Evolutionary conservation across 176 grass and related monocot species (phyloP), one percentile per base, ranked within the genome.

Genomic region (Phoenix roebelenii): DNA sequence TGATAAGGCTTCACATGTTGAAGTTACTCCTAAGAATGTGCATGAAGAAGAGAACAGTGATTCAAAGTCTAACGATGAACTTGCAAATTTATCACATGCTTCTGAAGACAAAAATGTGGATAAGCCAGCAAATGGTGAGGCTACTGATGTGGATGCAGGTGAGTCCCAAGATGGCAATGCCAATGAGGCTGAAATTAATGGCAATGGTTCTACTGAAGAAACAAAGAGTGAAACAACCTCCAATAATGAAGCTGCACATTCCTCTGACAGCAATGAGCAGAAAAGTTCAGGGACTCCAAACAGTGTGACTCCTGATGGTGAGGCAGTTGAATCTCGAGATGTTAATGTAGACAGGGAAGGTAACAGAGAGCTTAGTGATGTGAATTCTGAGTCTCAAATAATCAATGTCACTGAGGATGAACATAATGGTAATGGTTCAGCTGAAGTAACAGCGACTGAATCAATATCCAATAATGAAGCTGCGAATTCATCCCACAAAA

Each of bases 141-240:
- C 22, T 19, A 24, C 72, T 67, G 66, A 64, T 62, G 52, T 16
- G 2, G 57, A 78, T 25, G 18, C 66, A 55, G 70, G 28, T 23
- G 70, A 63, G 23, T 63, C 74, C 39, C 23, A 78, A 59, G 70
- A 51, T 58, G 61, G 9, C 35, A 44, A 44, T 44, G 7, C 35
- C 10, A 44, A 14, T 44, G 63, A 29, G 15, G 54, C 69, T 59
- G 57, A 28, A 54, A 63, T 76, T 54, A 18, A 25, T 30, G 57
- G 54, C 22, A 74, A 66, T 60, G 70, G 30, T 67, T 75, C 70
- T 62, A n/a, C 75, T 54, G 61, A 86, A 66, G 74, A 82, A 66
- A 32, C 14, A 16, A 76, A 76, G 50, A 55, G 63, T 17, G 52
- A 52, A 55, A 54, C 68, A 26, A 66, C 51, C 55, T 67, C 69